Evolutionary conservation across 1,139 yeast species (phyloP), one percentile per base, ranked within the genome.

Genomic region (Geotrichum candidum): DNA sequence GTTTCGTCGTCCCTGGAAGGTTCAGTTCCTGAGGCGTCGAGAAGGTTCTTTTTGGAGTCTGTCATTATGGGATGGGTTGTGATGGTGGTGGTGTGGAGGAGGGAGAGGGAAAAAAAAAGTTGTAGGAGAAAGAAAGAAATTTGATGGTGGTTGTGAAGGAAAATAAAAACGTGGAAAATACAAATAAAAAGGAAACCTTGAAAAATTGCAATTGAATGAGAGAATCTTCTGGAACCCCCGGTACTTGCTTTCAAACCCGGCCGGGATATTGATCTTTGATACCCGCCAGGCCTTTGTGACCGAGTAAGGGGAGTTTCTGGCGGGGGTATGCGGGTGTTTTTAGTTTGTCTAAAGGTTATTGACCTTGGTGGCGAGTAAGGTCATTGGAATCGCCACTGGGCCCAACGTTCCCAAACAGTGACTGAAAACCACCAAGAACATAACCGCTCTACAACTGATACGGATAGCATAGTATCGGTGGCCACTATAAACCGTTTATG

Each of bases 1-100:
- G 97, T 90, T 67, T 84, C 85, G 75, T 94, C 98, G 72, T 89
- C 96, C 48, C 74, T 73, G 60, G 73, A 69, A 60, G 77, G 77
- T 46, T 80, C 84, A 53, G 79, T 77, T 59, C 87, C 87, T 61
- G 86, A 82, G 62, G 83, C 83, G 69, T 83, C 87, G 67, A 78
- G 72, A 67, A 83, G 75, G 58, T 68, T 67, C 61, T 66, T 63
- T 57, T 67, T 64, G 51, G 51, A 25, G 41, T 60, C 61, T 27
- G 60, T 27, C 65, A 63, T 63, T 33, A 29, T 54, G 29, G 15
- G 46, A 18, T 25, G 22, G 51, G 31, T 22, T 53, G 35, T 31
- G 50, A 53, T 54, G 54, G 56, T 54, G 58, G 54, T 54, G 52
- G 35, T 15, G 56, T 18, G 18, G 18, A 18, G 18, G 35, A 35